Evolutionary conservation across 73 alveolate species (phyloP).

Genomic region (Symbiodinium natans): DNA sequence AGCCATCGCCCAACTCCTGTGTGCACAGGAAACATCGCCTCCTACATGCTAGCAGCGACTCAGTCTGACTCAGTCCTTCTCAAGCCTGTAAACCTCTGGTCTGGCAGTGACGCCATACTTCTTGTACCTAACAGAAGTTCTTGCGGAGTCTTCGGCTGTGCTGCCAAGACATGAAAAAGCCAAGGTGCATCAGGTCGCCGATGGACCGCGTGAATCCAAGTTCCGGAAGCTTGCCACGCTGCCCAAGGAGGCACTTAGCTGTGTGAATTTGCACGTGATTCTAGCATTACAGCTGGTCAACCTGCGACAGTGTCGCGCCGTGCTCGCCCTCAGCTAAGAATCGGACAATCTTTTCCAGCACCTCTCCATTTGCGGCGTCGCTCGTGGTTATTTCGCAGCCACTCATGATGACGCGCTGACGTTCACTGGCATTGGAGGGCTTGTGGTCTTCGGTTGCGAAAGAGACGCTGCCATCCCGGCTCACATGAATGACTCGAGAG

Average conservation of each 20-base stretch:
- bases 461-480: conserved; percentile 48
- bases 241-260: conserved; percentile 40
- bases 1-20: conserved; percentile 41
- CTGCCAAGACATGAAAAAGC: too few relatives aligned
- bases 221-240: conserved; percentile 58
- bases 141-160: neutral
- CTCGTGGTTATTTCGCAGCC: conserved; percentile 73
- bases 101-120: conserved; percentile 45
- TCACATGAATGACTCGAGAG: conserved; percentile 34
- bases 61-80: too few relatives aligned
- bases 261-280: too few relatives aligned
- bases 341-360: conserved; percentile 31
- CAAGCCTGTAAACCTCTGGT: conserved; percentile 48
- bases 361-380: conserved; percentile 64
- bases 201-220: conserved; percentile 74
- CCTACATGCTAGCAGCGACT: too few relatives aligned
- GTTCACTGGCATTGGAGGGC: conserved; percentile 46
- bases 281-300: too few relatives aligned
- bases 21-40: neutral
- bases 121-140: conserved; percentile 4
- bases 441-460: conserved; percentile 53
- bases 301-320: neutral
- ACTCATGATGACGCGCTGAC: conserved; percentile 26
- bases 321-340: neutral
- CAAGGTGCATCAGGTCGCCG: conserved; percentile 41